Conservation (phyloP, 129 eudicot genomes). For the Helianthus annuus region HanXRQr2.0-SUNRISE NC_035440.2:163353635-163354134, state of each 20-base stretch:
- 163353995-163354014: conserved; percentile 52
- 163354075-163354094: conserved; percentile 52
- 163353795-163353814: conserved; percentile 61
- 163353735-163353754: conserved; percentile 32
- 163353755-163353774: conserved; percentile 49
- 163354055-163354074: conserved; percentile 39
- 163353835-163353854: conserved; percentile 34
- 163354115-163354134: conserved; percentile 61
- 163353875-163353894: conserved; percentile 73
- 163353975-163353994: conserved; percentile 38
- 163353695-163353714: conserved; percentile 59
- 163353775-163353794: conserved; percentile 52
- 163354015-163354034: conserved; percentile 30
- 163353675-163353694: conserved; percentile 39
- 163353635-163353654: conserved; percentile 17
- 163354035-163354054: conserved; percentile 38
- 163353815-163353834: conserved; percentile 51
- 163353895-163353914: conserved; percentile 45
- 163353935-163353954: conserved; percentile 59
- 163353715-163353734: conserved; percentile 62
- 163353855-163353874: conserved; percentile 50
- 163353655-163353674: conserved; percentile 1
- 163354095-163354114: conserved; percentile 83
- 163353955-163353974: conserved; percentile 41
- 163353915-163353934: conserved; percentile 60